Evolutionary conservation across 352 stramenopile species (phyloP).

Genomic region (Globisporangium lucens): DNA sequence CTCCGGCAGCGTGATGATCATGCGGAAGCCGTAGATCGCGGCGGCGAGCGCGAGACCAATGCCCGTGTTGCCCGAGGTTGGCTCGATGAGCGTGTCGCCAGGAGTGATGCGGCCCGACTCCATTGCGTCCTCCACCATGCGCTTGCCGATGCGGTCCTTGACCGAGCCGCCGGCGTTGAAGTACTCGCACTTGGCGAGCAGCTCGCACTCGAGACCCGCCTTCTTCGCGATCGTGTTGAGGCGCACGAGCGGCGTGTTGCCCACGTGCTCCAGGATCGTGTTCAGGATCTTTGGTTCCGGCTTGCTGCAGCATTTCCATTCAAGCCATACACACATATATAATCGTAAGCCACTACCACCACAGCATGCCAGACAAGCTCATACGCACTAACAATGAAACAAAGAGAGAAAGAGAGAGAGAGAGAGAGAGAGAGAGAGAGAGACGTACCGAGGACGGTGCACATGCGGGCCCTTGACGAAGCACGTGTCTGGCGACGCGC

Average conservation of each 20-base stretch:
- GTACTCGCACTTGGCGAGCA: slow-evolving; percentile 96
- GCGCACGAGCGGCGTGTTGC: slow-evolving; percentile 93
- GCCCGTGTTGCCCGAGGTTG: slow-evolving; percentile 97
- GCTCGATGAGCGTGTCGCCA: slow-evolving; percentile 95
- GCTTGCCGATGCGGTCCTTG: slow-evolving; percentile 89
- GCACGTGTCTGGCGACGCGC: slow-evolving; percentile 50
- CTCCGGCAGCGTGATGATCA: slow-evolving; percentile 89
- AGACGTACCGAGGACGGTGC: slow-evolving; percentile 45
- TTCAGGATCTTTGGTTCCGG: slow-evolving; percentile 87
- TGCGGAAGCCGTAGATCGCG: slow-evolving; percentile 95
- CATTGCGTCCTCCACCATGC: slow-evolving; percentile 94
- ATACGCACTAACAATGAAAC: neutral
- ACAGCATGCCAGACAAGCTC: neutral
- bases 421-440: neutral
- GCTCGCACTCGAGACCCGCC: slow-evolving; percentile 82
- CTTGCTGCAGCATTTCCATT: slow-evolving; percentile 17
- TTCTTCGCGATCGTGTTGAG: slow-evolving; percentile 89
- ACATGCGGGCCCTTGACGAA: slow-evolving; percentile 69
- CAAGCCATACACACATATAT: neutral
- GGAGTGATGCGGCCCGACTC: slow-evolving; percentile 88
- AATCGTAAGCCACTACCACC: neutral
- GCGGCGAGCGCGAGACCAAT: slow-evolving; percentile 96
- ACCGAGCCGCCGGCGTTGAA: slow-evolving; percentile 92
- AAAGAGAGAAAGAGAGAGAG: neutral
- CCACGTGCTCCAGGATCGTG: slow-evolving; percentile 92